Conservation (phyloP, 1,284 basidiomycete species). For the Ceratobasidium sp. region DNA sequence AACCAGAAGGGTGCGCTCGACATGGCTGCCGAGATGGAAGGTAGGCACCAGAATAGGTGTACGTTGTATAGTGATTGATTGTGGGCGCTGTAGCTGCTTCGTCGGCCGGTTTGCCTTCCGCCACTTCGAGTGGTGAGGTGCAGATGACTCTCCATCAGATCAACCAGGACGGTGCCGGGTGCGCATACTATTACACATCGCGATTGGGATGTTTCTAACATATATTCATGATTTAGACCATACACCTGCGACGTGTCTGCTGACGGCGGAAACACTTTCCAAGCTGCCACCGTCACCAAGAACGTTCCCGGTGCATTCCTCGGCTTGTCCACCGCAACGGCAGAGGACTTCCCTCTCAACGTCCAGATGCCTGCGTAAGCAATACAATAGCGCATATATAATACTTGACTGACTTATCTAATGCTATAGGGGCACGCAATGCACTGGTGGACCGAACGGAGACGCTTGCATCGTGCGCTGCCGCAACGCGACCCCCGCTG, state of each 20-base stretch:
- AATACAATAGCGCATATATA: not conserved
- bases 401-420: not conserved
- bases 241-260: conserved; percentile 34
- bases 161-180: conserved; percentile 44
- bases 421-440: conserved; percentile 29
- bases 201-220: not conserved
- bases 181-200: not conserved
- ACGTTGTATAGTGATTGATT: not conserved
- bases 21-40: conserved; percentile 50
- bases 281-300: conserved; percentile 49
- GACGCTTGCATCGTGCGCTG: conserved; percentile 38
- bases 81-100: conserved; percentile 20
- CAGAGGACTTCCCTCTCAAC: conserved; percentile 52
- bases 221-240: not conserved
- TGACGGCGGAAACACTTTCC: conserved; percentile 50
- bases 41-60: conserved; percentile 20
- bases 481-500: conserved; percentile 43
- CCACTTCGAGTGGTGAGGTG: conserved; percentile 22
- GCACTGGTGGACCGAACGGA: conserved; percentile 30
- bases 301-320: conserved; percentile 52
- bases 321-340: conserved; percentile 50
- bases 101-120: conserved; percentile 32
- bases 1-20: conserved; percentile 51
- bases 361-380: conserved; percentile 50
- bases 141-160: conserved; percentile 43